Base-by-base conservation (phyloP, 1,284 basidiomycete genomes). In the Somion occarium region DNA sequence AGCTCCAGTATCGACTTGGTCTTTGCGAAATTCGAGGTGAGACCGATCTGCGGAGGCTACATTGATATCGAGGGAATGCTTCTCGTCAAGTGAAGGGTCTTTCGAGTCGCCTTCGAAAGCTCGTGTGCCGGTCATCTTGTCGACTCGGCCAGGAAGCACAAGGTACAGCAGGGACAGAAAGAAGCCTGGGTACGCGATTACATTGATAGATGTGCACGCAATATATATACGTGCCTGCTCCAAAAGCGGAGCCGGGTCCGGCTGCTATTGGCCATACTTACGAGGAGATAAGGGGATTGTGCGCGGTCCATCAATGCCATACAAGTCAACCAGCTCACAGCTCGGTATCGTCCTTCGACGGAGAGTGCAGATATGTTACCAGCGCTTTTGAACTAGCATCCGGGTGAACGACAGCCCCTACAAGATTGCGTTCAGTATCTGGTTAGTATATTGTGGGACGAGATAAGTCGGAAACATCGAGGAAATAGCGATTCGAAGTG, bases 1-100 rank as follows among this genome's bases (percentile, higher is more conserved):
- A 19, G 82, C 82, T 38, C 74, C 81, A 11, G 79, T 79, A 60
- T 84, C 80, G 3, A 81, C 71, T 43, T 78, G 49, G 34, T 55
- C 48, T 15, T 42, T 53, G n/a, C 27, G 41, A 44, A 57, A 55
- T 11, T 54, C 56, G 23, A 57, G 18, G 34, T 57, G 56, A 24
- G 48, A 49, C 22, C n/a, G 46, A 7, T 39, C 37, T 24, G 25
- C 41, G 18, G 48, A n/a, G 7, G 15, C 5, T 5, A 18, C 39
- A 42, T 42, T 18, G 7, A 15, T 15, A 34, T 7, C 15, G 30
- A 34, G 7, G 7, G 30, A 7, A 34, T 34, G 30, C 30, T 34
- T 34, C 30, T 34, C 30, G 30, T 34, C 30, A 34, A 34, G n/a
- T 34, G 30, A 15, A 34, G 30, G 7, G 7, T 34, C 15, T 15